A percentile compares a stretch with the other conserved stretches of the same genome.
Conservation (phyloP, 192 early-diverging fungal species). For the Mortierella hygrophila region DNA sequence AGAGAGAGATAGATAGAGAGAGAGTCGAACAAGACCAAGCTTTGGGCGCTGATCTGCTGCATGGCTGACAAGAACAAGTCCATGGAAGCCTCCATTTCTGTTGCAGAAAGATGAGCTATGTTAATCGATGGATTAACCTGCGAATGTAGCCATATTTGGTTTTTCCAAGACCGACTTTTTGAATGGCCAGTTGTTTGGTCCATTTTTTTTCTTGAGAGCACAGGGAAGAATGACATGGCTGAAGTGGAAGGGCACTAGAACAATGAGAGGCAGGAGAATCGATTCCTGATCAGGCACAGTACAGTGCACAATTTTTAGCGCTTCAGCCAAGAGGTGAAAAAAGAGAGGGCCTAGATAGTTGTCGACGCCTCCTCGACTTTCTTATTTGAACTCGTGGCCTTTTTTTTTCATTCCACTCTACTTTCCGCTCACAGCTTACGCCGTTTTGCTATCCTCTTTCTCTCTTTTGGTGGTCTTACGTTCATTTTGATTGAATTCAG, state of each 20-base stretch:
- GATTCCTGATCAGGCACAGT: conserved; percentile 1
- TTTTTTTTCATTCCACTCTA: not conserved
- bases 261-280: not conserved
- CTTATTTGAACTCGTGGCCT: not conserved
- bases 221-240: not conserved
- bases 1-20: not conserved
- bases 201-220: conserved; percentile 7
- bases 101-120: not conserved
- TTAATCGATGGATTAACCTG: no score
- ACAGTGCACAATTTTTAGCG: not conserved
- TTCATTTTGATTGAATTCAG: not conserved
- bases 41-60: not conserved
- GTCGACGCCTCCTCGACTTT: not conserved
- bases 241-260: not conserved
- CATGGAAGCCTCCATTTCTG: not conserved
- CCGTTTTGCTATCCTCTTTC: not conserved
- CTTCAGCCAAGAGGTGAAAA: not conserved
- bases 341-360: not conserved
- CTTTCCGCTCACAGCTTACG: conserved; percentile 1
- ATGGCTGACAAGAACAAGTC: not conserved
- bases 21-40: not conserved
- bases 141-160: not conserved
- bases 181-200: not conserved
- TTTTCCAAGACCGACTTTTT: not conserved
- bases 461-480: not conserved